Conservation (phyloP, 331 rosid species). For the Telfairia occidentalis region DNA sequence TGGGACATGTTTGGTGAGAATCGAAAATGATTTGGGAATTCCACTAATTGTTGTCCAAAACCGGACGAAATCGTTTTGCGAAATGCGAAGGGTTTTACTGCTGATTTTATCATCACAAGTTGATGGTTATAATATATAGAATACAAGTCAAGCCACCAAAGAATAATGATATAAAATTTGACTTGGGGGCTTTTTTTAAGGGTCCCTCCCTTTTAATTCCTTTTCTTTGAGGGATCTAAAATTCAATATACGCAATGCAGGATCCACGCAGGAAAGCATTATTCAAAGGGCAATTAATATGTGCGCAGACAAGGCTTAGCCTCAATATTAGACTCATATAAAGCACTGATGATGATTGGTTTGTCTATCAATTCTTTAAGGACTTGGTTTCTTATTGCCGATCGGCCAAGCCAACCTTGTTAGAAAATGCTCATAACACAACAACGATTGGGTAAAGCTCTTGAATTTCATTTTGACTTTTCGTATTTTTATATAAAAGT, state of each 20-base stretch:
- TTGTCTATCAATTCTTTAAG: not conserved
- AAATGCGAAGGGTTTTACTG: not conserved
- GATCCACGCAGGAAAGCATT: constrained; percentile 9
- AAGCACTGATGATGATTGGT: not conserved
- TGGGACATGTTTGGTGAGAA: not conserved
- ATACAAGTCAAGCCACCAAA: not conserved
- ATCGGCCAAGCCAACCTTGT: constrained; percentile 5
- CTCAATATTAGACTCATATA: constrained; percentile 10
- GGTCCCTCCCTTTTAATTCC: not conserved
- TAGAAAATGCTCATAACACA: not conserved
- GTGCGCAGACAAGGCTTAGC: not conserved
- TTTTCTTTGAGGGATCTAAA: not conserved
- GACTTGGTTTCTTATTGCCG: not conserved
- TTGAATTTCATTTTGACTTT: not conserved
- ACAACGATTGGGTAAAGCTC: not conserved
- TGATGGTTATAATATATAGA: not conserved
- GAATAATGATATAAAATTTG: not conserved
- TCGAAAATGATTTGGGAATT: not conserved
- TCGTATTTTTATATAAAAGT: not conserved
- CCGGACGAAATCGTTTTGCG: not conserved
- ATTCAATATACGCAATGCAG: not conserved
- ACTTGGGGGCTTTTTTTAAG: not conserved
- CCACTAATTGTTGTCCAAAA: not conserved
- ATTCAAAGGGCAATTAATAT: not conserved
- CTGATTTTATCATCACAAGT: not conserved